phyloP scores from a whole-genome alignment of 257 asterid genomes.

The Solanum tacnaense region DNA sequence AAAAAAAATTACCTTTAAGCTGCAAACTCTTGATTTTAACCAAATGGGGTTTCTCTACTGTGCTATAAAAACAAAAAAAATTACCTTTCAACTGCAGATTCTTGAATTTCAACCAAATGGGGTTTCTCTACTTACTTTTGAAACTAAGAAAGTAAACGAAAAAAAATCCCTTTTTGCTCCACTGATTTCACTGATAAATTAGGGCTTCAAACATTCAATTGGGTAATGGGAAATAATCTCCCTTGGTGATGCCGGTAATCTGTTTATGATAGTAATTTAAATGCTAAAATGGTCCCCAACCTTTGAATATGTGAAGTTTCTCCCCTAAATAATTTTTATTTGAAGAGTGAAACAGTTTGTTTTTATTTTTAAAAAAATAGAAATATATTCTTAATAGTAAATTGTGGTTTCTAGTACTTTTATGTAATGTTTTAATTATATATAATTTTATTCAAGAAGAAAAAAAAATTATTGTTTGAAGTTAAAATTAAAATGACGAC shows the following conservation, averaged over 20 bases:
- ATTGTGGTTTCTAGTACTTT: background rate
- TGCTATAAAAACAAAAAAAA: background rate
- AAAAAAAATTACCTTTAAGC: background rate
- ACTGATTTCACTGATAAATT: background rate
- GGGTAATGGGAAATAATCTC: background rate
- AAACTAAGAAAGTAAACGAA: background rate
- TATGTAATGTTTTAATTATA: background rate
- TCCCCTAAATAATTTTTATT: background rate
- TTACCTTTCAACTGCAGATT: background rate
- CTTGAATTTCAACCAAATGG: background rate
- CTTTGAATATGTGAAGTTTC: background rate
- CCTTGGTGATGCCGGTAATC: background rate
- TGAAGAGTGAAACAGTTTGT: background rate
- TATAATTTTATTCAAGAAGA: background rate
- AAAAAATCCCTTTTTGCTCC: background rate
- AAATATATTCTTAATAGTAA: no score
- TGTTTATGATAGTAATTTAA: background rate
- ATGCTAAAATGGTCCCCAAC: background rate
- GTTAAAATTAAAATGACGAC: background rate
- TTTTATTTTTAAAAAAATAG: background rate
- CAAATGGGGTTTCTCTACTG: background rate
- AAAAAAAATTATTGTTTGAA: no score
- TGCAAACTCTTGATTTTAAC: background rate
- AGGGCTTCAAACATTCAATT: background rate
- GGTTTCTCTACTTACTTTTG: background rate